Evolutionary conservation across 164 flowering plant species (phyloP).

Genomic region (Taxillus chinensis): DNA sequence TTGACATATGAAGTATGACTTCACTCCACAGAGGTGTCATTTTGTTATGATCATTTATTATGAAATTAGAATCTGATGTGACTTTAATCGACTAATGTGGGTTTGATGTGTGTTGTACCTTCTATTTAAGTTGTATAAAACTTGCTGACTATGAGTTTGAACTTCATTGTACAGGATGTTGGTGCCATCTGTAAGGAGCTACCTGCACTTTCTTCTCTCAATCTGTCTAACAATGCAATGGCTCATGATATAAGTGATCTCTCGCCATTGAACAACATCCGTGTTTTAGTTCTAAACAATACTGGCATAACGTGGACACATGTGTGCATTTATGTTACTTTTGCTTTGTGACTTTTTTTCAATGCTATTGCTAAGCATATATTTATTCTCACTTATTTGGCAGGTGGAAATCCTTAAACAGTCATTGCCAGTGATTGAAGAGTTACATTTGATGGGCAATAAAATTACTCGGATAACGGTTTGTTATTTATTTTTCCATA

Average conservation of each 20-base stretch:
- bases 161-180: conserved; percentile 46
- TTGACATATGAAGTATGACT: too few species aligned
- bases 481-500: conserved; percentile 6
- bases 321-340: conserved; percentile 25
- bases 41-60: too few species aligned
- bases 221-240: conserved; percentile 56
- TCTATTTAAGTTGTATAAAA: neutral
- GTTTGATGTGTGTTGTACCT: too few species aligned
- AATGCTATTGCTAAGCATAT: neutral
- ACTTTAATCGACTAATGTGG: too few species aligned
- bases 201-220: conserved; percentile 53
- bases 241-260: conserved; percentile 30
- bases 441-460: conserved; percentile 87
- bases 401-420: conserved; percentile 72
- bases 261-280: conserved; percentile 41
- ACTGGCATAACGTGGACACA: conserved; percentile 69
- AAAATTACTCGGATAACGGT: conserved; percentile 50
- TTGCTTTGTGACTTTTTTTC: neutral
- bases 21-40: too few species aligned
- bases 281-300: conserved; percentile 60
- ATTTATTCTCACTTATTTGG: conserved; percentile 1
- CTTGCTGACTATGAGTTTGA: neutral
- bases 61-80: too few species aligned
- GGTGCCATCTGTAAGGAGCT: conserved; percentile 56
- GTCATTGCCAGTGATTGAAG: conserved; percentile 57